A percentile compares a stretch with the other conserved stretches of the same genome.
Evolutionary conservation across 176 grass and related monocot genomes (phyloP).

Genomic region (Oryza glaberrima): DNA sequence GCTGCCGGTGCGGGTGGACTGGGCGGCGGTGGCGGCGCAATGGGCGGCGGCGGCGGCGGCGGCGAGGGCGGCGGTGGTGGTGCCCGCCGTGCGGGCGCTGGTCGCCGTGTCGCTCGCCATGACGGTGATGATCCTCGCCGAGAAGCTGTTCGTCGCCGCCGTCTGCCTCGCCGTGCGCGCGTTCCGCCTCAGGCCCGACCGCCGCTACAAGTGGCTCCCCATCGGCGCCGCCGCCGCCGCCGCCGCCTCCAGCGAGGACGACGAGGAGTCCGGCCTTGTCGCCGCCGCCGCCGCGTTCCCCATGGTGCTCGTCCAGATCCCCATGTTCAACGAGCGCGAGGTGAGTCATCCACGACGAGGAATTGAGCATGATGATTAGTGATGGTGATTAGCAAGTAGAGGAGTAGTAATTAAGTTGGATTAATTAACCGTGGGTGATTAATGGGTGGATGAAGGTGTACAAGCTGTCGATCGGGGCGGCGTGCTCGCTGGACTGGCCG

Average conservation of each 20-base stretch:
- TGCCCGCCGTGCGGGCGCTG: conserved; percentile 46
- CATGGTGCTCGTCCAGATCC: conserved; percentile 95
- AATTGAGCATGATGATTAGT: neutral
- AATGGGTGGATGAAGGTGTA: conserved; percentile 62
- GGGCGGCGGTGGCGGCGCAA: conserved; percentile 44
- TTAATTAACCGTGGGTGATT: neutral
- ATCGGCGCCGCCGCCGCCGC: neutral
- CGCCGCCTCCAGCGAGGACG: neutral
- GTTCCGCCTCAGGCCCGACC: conserved; percentile 54
- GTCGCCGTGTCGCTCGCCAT: conserved; percentile 53
- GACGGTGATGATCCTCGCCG: conserved; percentile 70
- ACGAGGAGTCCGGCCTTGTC: conserved; percentile 32
- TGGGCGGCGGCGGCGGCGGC: conserved; percentile 27
- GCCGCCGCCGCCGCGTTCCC: conserved; percentile 33
- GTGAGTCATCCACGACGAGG: conserved; percentile 18
- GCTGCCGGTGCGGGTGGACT: conserved; percentile 46
- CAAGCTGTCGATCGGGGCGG: conserved; percentile 90
- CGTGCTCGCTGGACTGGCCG: conserved; percentile 83
- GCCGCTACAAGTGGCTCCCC: conserved; percentile 60
- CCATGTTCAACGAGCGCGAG: conserved; percentile 98
- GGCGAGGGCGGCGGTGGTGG: conserved; percentile 50
- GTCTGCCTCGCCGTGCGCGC: conserved; percentile 43
- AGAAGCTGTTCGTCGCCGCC: conserved; percentile 66
- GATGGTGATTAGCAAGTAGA: too few species aligned
- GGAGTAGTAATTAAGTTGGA: too few species aligned